phyloP scores from a whole-genome alignment of 495 filamentous ascomycete species.

The Diplogelasinospora grovesii region DNA sequence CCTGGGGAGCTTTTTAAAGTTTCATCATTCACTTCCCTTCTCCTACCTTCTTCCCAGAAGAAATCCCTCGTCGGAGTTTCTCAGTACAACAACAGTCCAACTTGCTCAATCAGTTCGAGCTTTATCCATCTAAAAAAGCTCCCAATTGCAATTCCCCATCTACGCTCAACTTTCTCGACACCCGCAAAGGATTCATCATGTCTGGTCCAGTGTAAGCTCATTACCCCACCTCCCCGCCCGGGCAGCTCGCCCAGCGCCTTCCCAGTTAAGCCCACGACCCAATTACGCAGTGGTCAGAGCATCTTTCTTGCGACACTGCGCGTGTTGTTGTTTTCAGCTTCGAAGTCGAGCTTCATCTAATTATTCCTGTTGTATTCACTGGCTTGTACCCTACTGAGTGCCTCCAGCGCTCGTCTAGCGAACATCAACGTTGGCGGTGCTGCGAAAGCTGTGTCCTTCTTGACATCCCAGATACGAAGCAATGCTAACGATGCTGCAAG shows the following conservation, averaged over 20 bases:
- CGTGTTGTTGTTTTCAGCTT: too few relatives aligned
- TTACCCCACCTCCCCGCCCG: conserved; percentile 24
- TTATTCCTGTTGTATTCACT: conserved; percentile 13
- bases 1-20: conserved; percentile 20
- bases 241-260: conserved; percentile 10
- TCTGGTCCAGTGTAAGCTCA: conserved; percentile 48
- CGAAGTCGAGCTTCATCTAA: too few relatives aligned
- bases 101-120: conserved; percentile 1
- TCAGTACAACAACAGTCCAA: conserved; percentile 7
- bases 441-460: conserved; percentile 32
- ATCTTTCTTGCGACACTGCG: too few relatives aligned
- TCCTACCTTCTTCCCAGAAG: conserved; percentile 17
- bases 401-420: conserved; percentile 73
- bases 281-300: too few relatives aligned
- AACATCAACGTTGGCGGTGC: conserved; percentile 68
- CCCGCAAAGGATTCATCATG: conserved; percentile 34
- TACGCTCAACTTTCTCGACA: neutral
- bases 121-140: conserved; percentile 9
- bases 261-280: too few relatives aligned
- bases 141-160: neutral
- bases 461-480: conserved; percentile 20
- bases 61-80: conserved; percentile 21
- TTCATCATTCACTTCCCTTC: conserved; percentile 25
- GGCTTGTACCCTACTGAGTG: conserved; percentile 41
- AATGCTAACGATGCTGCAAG: conserved; percentile 48